Conservation (phyloP, 495 filamentous ascomycete species). For the Penicillium robsamsonii region DNA sequence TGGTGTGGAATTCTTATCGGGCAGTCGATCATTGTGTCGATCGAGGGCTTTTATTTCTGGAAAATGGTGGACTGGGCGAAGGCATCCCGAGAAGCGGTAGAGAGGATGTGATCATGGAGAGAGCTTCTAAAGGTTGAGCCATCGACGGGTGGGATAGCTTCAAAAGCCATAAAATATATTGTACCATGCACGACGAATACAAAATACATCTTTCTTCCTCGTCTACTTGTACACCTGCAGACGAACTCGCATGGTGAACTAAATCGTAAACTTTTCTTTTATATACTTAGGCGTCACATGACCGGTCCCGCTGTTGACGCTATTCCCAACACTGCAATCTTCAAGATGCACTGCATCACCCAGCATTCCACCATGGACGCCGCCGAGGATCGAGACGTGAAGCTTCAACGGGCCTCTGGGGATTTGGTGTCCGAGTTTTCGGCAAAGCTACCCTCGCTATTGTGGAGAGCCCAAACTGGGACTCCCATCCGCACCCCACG, state of each 20-base stretch:
- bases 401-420: conserved; percentile 67
- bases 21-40: conserved; percentile 6
- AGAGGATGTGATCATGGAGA: conserved; percentile 5
- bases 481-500: conserved; percentile 34
- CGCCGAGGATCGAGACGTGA: conserved; percentile 63
- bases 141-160: not conserved
- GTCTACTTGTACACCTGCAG: not conserved
- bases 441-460: conserved; percentile 49
- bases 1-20: conserved; percentile 25
- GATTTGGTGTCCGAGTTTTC: conserved; percentile 66
- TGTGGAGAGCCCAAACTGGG: conserved; percentile 42
- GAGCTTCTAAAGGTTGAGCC: not conserved
- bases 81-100: conserved; percentile 8
- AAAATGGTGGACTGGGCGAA: conserved; percentile 18
- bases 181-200: not conserved
- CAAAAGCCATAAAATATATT: not conserved
- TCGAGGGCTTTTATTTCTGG: conserved; percentile 16
- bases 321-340: conserved; percentile 20
- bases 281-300: conserved; percentile 21
- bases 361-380: conserved; percentile 43
- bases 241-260: not conserved
- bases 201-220: not conserved
- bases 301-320: conserved; percentile 27
- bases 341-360: conserved; percentile 7
- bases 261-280: not conserved